Evolutionary conservation across 306 rosid species (phyloP), one percentile per base, ranked within the genome.

Genomic region (Lathyrus aphaca): DNA sequence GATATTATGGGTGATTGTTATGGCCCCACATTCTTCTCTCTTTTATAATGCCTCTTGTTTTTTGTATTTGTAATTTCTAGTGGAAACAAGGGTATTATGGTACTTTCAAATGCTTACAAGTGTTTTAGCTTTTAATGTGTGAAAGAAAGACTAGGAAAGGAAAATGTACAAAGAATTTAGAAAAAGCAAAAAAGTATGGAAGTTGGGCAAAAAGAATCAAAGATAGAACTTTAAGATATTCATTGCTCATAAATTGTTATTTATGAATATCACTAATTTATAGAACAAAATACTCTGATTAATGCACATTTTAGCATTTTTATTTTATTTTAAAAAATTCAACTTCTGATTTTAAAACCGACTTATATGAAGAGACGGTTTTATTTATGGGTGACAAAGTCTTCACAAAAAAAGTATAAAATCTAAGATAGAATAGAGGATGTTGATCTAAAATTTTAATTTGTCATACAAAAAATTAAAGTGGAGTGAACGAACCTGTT

Each of bases 151-250:
- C n/a, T 45, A 62, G 18, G 8, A 71, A 71, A 55, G 46, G 35
- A 64, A 70, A 44, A 64, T 17, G 21, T 56, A 59, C 15, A 72
- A 56, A 65, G 69, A 77, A 77, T 71, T 71, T 77, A 9, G 73
- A 23, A 77, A 77, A 77, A 77, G 77, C 64, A 45, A 44, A 48
- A 38, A 42, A 40, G 16, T 1, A 15, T n/a, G 15, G 17, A 8
- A 53, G 48, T 62, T 29, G 76, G 66, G 66, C 60, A 53, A 71
- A 71, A 71, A 65, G 73, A 64, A 29, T 62, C 48, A 15, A 61
- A 61, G 66, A 61, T 27, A 2, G 19, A 27, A 53, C 29, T 19
- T 18, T 57, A 29, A 14, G 64, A 64, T 45, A 37, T 37, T 60
- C 57, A 53, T 64, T 35, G 18, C 57, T 64, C 14, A 55, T 42